Conservation (phyloP, 2,329 filamentous ascomycete species). For the Metarhizium sp. region DNA sequence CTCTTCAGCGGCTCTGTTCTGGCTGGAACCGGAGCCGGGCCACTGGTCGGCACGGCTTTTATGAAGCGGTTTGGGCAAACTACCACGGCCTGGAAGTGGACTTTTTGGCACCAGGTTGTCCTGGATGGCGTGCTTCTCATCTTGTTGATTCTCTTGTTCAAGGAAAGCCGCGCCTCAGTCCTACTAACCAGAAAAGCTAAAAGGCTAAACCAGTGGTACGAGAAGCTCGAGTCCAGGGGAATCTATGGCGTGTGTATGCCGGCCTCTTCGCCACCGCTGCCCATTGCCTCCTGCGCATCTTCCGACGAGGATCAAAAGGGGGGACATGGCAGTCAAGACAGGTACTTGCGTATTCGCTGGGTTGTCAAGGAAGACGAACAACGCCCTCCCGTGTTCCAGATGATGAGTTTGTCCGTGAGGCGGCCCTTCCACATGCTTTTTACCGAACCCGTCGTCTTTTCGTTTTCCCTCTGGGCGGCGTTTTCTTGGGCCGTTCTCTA, state of each 20-base stretch:
- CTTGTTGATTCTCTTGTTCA: constrained; percentile 60
- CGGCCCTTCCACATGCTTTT: constrained; percentile 70
- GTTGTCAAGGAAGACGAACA: constrained; percentile 72
- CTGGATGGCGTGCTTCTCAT: constrained; percentile 49
- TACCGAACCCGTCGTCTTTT: constrained; percentile 73
- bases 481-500: constrained; percentile 90
- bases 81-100: constrained; percentile 64
- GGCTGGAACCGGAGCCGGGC: constrained; percentile 70
- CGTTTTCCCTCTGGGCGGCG: constrained; percentile 81
- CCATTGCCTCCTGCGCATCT: constrained; percentile 11
- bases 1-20: constrained; percentile 74
- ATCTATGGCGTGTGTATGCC: constrained; percentile 36
- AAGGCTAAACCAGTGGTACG: constrained; percentile 70
- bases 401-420: constrained; percentile 65
- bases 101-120: constrained; percentile 81
- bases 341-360: constrained; percentile 58
- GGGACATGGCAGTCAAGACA: neutral
- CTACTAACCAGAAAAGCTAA: constrained; percentile 67
- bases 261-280: constrained; percentile 2
- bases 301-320: neutral
- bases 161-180: constrained; percentile 75
- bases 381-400: constrained; percentile 53
- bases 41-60: constrained; percentile 62
- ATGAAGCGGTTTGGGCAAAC: constrained; percentile 44
- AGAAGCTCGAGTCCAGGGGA: constrained; percentile 57